Conservation (phyloP, 257 asterid genomes). For the Linaria vulgaris region DNA sequence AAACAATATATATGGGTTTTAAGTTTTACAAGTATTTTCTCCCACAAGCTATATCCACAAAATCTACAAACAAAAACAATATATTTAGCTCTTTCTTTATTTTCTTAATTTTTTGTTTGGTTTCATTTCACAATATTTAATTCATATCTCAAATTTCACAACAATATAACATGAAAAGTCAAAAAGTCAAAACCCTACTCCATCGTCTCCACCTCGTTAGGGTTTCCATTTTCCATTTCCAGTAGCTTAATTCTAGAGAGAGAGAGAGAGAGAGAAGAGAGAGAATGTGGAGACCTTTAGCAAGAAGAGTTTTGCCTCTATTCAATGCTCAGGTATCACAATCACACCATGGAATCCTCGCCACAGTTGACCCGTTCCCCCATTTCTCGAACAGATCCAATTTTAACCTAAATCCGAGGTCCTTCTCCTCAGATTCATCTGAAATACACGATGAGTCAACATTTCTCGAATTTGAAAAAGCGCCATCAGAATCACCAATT, state of each 20-base stretch:
- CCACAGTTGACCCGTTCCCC: conserved; percentile 30
- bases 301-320: conserved; percentile 37
- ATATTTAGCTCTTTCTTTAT: too few relatives aligned
- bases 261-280: neutral
- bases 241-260: conserved; percentile 10
- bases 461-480: too few relatives aligned
- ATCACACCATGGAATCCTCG: conserved; percentile 16
- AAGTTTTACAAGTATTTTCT: too few relatives aligned
- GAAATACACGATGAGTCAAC: conserved; percentile 35
- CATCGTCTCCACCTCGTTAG: conserved; percentile 3
- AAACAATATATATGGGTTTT: too few relatives aligned
- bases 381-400: conserved; percentile 26
- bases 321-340: conserved; percentile 34
- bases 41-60: too few relatives aligned
- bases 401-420: conserved; percentile 31
- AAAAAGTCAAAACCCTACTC: conserved; percentile 6
- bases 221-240: conserved; percentile 29
- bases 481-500: conserved; percentile 17
- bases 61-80: too few relatives aligned
- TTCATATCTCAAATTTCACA: too few relatives aligned
- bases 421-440: conserved; percentile 51
- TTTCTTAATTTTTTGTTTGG: too few relatives aligned
- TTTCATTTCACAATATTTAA: too few relatives aligned
- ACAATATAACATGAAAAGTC: neutral
- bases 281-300: conserved; percentile 55